A percentile compares a stretch with the other conserved stretches of the same genome.
Evolutionary conservation across 257 asterid genomes (phyloP).

Genomic region (Fraxinus anomala): DNA sequence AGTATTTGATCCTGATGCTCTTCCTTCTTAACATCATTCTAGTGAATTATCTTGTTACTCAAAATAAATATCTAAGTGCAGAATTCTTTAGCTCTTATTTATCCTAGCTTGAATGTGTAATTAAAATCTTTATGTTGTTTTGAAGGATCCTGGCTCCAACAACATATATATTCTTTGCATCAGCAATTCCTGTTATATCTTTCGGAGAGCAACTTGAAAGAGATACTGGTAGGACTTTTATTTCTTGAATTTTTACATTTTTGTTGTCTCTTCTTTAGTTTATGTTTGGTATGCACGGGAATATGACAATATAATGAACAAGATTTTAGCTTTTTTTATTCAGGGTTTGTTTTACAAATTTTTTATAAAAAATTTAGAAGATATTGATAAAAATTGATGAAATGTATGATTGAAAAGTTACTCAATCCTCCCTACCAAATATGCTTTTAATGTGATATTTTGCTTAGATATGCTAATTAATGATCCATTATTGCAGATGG

Average conservation of each 20-base stretch:
- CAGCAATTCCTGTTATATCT: constrained; percentile 95
- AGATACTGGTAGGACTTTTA: constrained; percentile 55
- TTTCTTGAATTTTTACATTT: constrained; percentile 17
- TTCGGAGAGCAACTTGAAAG: constrained; percentile 95
- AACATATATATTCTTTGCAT: constrained; percentile 95
- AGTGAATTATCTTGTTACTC: constrained; percentile 2
- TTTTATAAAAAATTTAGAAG: no score
- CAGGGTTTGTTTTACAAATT: no score
- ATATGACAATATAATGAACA: not conserved
- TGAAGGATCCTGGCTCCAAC: constrained; percentile 96
- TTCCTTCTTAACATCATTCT: constrained; percentile 11
- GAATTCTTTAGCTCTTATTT: not conserved
- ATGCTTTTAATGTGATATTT: not conserved
- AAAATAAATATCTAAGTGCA: not conserved
- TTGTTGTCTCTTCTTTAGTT: not conserved
- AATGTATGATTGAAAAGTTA: no score
- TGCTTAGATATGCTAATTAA: constrained; percentile 5
- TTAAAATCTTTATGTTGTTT: constrained; percentile 14
- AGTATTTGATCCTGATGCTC: constrained; percentile 12
- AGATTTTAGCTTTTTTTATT: not conserved
- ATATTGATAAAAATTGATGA: no score
- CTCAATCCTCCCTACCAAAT: not conserved
- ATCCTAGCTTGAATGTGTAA: not conserved
- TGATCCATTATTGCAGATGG: constrained; percentile 59
- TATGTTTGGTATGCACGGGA: not conserved